Evolutionary conservation across 2,329 filamentous ascomycete genomes (phyloP), one percentile per base, ranked within the genome.

Genomic region (Fusarium nanum): DNA sequence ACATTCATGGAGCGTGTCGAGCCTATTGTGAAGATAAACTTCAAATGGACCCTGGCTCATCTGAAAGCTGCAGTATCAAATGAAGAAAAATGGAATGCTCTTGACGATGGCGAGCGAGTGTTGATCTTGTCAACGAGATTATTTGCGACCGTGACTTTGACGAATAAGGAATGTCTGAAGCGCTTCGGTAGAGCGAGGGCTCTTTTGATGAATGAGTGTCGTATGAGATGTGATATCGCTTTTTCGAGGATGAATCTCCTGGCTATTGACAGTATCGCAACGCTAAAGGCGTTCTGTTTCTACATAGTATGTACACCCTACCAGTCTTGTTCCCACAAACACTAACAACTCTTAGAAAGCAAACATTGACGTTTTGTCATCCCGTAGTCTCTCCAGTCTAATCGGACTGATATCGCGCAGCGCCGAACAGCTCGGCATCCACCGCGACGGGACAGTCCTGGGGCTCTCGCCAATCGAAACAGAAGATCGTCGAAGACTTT

Each of bases 1-100:
- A 13, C 13, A 0, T 68, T 68, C n/a, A 20, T 68, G n/a, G 54
- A 68, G 6, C 41, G 65, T 2, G 64, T 68, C 1, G 59, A 68
- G 2, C 66, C 64, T 1, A 14, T 56, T 13, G 46, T 65, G 7
- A 68, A 68, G 46, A 68, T 68, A 7, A 68, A 56, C 37, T 68
- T 68, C 18, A 54, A 18, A 22, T 68, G 66, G 66, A 60, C 49
- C 4, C 49, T 68, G 9, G 0, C 14, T 1, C 18, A 50, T 1
- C 28, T 65, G 0, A 45, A n/a, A 22, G 25, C 32, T 2, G 64
- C 64, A 0, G 18, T 68, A 3, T 6, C 34, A 0, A 53, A 68
- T 37, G 13, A 14, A 5, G 66, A 65, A 4, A 44, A 44, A 3
- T 68, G 65, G 65, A 25, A n/a, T 1, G 5, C 10, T 0, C 58